Percentiles rank a stretch among this genome's conserved stretches.
Evolutionary conservation across 805 yeast genomes (phyloP).

Genomic region (Wickerhamomyces silvicola): DNA sequence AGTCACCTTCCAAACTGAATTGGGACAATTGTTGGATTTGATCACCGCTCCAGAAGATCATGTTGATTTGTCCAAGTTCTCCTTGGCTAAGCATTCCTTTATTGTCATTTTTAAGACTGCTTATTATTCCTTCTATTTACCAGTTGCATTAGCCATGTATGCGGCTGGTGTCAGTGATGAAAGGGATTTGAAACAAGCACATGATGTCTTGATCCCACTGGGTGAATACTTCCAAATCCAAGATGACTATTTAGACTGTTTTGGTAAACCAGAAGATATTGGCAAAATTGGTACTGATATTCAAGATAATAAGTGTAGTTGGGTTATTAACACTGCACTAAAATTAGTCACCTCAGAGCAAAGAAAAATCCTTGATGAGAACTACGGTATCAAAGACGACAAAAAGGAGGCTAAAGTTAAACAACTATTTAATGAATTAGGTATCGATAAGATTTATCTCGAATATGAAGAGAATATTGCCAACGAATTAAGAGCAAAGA

Average conservation of each 20-base stretch:
- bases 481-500: slow-evolving; percentile 52
- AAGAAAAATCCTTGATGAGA: slow-evolving; percentile 72
- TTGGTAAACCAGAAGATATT: slow-evolving; percentile 94
- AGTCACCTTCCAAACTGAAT: slow-evolving; percentile 94
- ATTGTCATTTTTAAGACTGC: slow-evolving; percentile 97
- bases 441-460: slow-evolving; percentile 62
- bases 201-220: slow-evolving; percentile 81
- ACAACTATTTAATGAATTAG: slow-evolving; percentile 65
- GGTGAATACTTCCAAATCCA: slow-evolving; percentile 99
- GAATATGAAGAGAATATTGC: slow-evolving; percentile 81
- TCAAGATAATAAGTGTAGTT: slow-evolving; percentile 96
- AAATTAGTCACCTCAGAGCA: slow-evolving; percentile 73
- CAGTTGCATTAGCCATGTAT: slow-evolving; percentile 95
- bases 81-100: slow-evolving; percentile 85
- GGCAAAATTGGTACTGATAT: slow-evolving; percentile 99
- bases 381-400: slow-evolving; percentile 83
- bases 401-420: slow-evolving; percentile 64
- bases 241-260: slow-evolving; percentile 95
- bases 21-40: slow-evolving; percentile 92
- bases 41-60: slow-evolving; percentile 96
- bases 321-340: slow-evolving; percentile 94
- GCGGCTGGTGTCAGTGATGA: slow-evolving; percentile 74
- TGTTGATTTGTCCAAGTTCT: slow-evolving; percentile 83
- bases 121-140: slow-evolving; percentile 92
- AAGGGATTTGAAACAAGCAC: slow-evolving; percentile 79